Evolutionary conservation across 345 rosid species (phyloP), one percentile per base, ranked within the genome.

Genomic region (Corchorus olitorius): DNA sequence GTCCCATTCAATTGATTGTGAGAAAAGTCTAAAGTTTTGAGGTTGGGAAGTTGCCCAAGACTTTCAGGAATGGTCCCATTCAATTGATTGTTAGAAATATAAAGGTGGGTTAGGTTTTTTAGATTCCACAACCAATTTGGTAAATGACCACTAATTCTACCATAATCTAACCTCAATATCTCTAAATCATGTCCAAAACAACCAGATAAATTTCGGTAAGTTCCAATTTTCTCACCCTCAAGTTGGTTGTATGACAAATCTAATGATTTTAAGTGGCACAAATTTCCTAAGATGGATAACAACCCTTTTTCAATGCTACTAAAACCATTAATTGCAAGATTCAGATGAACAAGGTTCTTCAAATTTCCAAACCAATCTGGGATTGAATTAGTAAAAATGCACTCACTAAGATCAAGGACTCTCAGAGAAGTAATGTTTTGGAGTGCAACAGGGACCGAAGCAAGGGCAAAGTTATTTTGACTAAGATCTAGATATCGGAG

Each of bases 201-300:
- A 13, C 61, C 72, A 17, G 76, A 55, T 22, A 62, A 14, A 22
- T 71, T 80, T 5, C 72, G 53, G 13, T 56, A 39, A 74, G 46
- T 19, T 55, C 39, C 64, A 4, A 39, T 39, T 22, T 49, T 11
- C 54, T 76, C 61, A 22, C 74, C 84, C 34, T 33, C 37, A 37
- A 77, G 69, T 50, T 45, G 62, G 77, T 77, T 83, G 6, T 17
- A 9, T 4, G 48, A 34, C 27, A 79, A 14, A 54, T 49, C 8
- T 33, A 83, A 70, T n/a, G 37, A 64, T 6, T 48, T 22, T 59
- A 73, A 60, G 8, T 59, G 74, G 60, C 80, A 82, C 1, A 72
- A 48, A 72, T 68, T 46, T 27, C 64, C 54, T 49, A 76, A 46
- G 22, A 64, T 52, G n/a, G 22, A 65, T 17, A 71, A 77, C n/a